Evolutionary conservation across 1,139 yeast genomes (phyloP).

Genomic region (Pneumocystis jirovecii): DNA sequence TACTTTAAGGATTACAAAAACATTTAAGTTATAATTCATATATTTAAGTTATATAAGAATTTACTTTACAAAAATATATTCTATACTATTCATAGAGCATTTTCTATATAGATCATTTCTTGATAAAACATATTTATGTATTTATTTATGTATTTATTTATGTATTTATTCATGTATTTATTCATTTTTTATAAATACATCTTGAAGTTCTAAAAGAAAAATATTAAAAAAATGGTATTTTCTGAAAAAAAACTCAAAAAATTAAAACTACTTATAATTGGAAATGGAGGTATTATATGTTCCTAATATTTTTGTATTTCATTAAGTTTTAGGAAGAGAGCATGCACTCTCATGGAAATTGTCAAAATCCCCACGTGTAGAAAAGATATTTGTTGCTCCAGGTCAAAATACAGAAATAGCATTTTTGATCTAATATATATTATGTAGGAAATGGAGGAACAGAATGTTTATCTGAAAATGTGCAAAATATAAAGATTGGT

Average conservation of each 20-base stretch:
- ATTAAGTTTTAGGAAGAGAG: constrained; percentile 40
- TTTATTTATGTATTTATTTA: too few species aligned
- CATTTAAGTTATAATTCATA: not conserved
- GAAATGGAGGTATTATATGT: constrained; percentile 61
- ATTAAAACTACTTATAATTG: constrained; percentile 47
- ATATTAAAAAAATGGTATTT: not conserved
- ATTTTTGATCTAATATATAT: not conserved
- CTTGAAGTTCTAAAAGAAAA: not conserved
- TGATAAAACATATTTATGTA: not conserved
- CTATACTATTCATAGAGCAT: not conserved
- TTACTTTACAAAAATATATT: not conserved
- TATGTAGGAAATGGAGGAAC: constrained; percentile 64
- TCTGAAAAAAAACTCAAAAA: not conserved
- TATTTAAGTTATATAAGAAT: not conserved
- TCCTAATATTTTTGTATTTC: not conserved
- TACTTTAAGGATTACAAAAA: not conserved
- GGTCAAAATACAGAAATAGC: constrained; percentile 29
- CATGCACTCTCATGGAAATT: constrained; percentile 93
- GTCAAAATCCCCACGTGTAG: constrained; percentile 58
- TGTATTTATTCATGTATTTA: too few species aligned
- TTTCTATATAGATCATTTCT: too few species aligned
- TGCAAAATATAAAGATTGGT: constrained; percentile 55
- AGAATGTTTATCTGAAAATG: constrained; percentile 34
- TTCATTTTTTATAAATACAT: not conserved
- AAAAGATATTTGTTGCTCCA: constrained; percentile 76